These are phyloP conservation scores for Agaricus sinodeliciosus DNA, from an alignment of 768 basidiomycete species.

Conservation along the genomic window DNA sequence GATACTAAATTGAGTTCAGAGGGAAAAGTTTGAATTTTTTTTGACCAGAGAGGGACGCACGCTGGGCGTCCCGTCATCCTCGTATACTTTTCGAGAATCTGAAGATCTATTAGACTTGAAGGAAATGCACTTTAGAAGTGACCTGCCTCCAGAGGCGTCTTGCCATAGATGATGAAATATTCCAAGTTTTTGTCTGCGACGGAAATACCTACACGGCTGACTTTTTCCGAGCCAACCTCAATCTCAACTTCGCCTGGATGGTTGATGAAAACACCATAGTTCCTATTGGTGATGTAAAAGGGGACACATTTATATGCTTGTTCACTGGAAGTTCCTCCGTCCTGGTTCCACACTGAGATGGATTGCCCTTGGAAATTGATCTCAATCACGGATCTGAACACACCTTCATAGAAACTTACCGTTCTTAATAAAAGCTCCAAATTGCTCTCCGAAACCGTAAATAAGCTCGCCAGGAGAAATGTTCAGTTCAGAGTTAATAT, in stretches of 20 bases:
- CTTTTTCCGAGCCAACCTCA: conserved; percentile 63
- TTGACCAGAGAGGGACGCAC: conserved; percentile 20
- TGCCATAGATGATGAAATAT: conserved; percentile 67
- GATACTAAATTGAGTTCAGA: conserved; percentile 34
- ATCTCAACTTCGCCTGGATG: conserved; percentile 72
- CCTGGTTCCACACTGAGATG: conserved; percentile 66
- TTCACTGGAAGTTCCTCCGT: conserved; percentile 67
- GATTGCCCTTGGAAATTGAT: conserved; percentile 35
- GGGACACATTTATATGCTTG: conserved; percentile 65
- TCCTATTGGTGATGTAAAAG: conserved; percentile 63
- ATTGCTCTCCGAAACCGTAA: conserved; percentile 72
- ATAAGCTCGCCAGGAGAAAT: conserved; percentile 65
- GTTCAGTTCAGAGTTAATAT: conserved; percentile 54
- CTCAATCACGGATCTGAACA: conserved; percentile 8
- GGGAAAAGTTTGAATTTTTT: conserved; percentile 9
- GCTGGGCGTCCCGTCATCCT: conserved; percentile 59
- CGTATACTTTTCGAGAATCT: conserved; percentile 59
- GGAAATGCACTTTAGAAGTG: not conserved
- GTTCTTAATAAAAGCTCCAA: conserved; percentile 71
- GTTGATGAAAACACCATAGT: conserved; percentile 74
- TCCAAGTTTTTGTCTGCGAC: conserved; percentile 59
- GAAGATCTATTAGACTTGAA: not conserved
- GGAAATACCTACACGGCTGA: conserved; percentile 56
- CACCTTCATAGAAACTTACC: conserved; percentile 33
- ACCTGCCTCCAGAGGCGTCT: conserved; percentile 54